A percentile compares a stretch with the other conserved stretches of the same genome.
These are phyloP conservation scores for Fraxinus velutina DNA, from an alignment of 305 asterid species.

Conservation along the genomic window DNA sequence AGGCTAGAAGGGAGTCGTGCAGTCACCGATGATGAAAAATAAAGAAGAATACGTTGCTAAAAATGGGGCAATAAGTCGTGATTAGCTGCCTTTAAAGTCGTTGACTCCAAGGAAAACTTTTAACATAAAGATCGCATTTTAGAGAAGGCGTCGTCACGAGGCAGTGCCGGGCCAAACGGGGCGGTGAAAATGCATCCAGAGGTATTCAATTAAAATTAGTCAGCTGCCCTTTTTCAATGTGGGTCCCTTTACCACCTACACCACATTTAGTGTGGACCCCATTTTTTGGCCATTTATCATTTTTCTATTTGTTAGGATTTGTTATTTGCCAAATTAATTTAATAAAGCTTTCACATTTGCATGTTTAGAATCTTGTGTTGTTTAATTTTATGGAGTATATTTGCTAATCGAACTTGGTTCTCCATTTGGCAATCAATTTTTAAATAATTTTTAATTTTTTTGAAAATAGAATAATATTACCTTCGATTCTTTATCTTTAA, in stretches of 20 bases:
- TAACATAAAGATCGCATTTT: neutral
- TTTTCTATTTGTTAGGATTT: neutral
- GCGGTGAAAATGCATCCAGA: slow-evolving; percentile 28
- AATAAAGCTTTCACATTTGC: neutral
- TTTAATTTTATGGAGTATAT: neutral
- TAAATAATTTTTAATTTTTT: neutral
- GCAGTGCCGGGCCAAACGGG: slow-evolving; percentile 30
- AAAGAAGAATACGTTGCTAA: neutral
- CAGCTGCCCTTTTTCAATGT: slow-evolving; percentile 12
- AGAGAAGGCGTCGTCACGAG: slow-evolving; percentile 8
- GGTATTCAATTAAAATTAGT: slow-evolving; percentile 31
- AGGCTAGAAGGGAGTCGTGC: neutral
- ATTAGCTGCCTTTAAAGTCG: slow-evolving; percentile 14
- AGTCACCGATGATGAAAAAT: neutral
- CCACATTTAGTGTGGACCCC: slow-evolving; percentile 15
- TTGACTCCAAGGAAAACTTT: slow-evolving; percentile 4
- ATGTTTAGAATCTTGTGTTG: neutral
- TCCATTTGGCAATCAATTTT: neutral
- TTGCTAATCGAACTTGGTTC: neutral
- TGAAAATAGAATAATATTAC: neutral
- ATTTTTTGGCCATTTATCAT: neutral
- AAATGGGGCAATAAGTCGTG: neutral
- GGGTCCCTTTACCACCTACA: slow-evolving; percentile 14
- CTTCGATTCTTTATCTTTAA: neutral
- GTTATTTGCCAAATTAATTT: neutral